These are phyloP conservation scores for Hyaloperonospora brassicae DNA, from an alignment of 352 stramenopile genomes.

Conservation along the genomic window DNA sequence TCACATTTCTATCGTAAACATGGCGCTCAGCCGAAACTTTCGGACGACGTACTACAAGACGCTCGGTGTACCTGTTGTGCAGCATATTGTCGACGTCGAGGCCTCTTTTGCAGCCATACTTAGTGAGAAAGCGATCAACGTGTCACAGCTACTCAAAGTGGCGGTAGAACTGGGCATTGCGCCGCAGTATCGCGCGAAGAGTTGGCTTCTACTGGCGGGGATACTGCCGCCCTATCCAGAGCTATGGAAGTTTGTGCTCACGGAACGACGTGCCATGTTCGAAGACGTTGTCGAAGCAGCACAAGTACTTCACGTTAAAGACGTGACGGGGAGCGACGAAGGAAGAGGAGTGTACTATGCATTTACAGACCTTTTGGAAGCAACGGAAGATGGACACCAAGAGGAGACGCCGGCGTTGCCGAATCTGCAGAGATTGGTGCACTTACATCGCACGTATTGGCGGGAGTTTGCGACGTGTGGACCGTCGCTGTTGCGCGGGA, in stretches of 20 bases:
- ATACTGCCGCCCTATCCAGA: constrained; percentile 47
- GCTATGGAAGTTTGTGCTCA: constrained; percentile 52
- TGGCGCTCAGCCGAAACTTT: constrained; percentile 67
- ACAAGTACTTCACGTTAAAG: constrained; percentile 36
- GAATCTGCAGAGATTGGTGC: constrained; percentile 23
- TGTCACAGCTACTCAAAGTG: constrained; percentile 61
- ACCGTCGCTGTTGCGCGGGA: constrained; percentile 22
- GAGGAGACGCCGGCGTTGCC: constrained; percentile 9
- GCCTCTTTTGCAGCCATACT: constrained; percentile 67
- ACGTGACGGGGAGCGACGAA: constrained; percentile 13
- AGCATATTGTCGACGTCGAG: constrained; percentile 75
- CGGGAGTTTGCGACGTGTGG: constrained; percentile 25
- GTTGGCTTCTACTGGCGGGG: constrained; percentile 53
- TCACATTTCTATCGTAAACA: constrained; percentile 6
- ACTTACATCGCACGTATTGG: constrained; percentile 43
- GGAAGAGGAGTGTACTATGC: constrained; percentile 13
- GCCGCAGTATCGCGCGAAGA: constrained; percentile 36
- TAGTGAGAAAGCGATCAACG: constrained; percentile 44
- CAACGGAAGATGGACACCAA: constrained; percentile 2
- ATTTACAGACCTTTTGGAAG: constrained; percentile 19
- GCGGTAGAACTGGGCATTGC: constrained; percentile 66
- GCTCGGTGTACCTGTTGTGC: constrained; percentile 74
- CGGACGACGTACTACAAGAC: constrained; percentile 86
- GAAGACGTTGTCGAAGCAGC: constrained; percentile 48
- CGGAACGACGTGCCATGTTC: constrained; percentile 55